Percentiles rank a stretch among this genome's conserved stretches.
phyloP scores from a whole-genome alignment of 164 flowering plant species.

The Tinospora cordifolia region DNA sequence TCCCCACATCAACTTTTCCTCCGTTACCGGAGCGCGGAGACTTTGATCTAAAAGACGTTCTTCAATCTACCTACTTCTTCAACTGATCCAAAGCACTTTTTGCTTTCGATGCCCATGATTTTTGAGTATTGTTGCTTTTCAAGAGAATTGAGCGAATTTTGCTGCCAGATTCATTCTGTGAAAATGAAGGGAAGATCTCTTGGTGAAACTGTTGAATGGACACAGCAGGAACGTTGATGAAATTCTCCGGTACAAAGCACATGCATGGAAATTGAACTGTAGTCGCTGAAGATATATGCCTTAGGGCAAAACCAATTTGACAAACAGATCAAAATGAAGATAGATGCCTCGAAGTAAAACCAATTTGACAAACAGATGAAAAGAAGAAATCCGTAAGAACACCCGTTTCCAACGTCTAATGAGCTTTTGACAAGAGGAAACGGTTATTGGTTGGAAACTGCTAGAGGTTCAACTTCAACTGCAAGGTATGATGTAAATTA shows the following conservation, averaged over 20 bases:
- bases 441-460: background rate
- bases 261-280: background rate
- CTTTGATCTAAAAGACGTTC: slow-evolving; percentile 49
- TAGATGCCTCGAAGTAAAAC: no score
- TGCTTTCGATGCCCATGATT: background rate
- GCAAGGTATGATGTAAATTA: background rate
- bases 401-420: background rate
- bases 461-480: background rate
- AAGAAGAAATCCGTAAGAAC: background rate
- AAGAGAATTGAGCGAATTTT: background rate
- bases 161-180: background rate
- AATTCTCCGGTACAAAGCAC: background rate
- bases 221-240: background rate
- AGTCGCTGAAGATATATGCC: background rate
- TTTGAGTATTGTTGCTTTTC: background rate
- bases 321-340: background rate
- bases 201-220: background rate
- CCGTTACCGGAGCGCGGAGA: slow-evolving; percentile 62
- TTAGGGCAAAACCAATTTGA: background rate
- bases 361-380: background rate
- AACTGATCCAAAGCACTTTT: background rate
- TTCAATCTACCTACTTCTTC: slow-evolving; percentile 25
- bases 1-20: slow-evolving; percentile 46
- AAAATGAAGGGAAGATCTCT: no score
- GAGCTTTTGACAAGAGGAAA: background rate